Conservation (phyloP, 306 rosid species). For the Casuarina glauca region DNA sequence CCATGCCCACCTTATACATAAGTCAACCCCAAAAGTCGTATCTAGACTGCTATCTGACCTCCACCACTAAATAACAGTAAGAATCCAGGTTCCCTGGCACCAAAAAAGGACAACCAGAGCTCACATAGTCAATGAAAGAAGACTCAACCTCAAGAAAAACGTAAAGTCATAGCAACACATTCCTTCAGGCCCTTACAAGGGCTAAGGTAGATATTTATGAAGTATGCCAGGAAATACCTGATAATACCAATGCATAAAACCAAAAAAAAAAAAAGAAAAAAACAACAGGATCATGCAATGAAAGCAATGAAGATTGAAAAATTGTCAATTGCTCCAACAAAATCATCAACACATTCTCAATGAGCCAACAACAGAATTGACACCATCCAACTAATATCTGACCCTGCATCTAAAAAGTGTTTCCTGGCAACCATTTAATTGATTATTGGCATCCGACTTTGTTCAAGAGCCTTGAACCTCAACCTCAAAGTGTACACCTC, state of each 20-base stretch:
- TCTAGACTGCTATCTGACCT: background rate
- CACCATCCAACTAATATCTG: background rate
- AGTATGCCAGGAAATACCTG: background rate
- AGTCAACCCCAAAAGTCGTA: background rate
- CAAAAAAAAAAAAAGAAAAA: background rate
- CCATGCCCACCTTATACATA: background rate
- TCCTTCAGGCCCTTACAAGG: background rate
- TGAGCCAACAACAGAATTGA: background rate
- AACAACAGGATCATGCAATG: background rate
- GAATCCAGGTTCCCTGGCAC: background rate
- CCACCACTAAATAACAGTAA: conserved; percentile 1
- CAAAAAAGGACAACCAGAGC: conserved; percentile 2
- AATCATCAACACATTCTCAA: background rate
- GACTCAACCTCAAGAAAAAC: background rate
- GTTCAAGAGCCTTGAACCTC: too few relatives aligned
- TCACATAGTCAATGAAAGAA: background rate
- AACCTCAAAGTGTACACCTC: background rate
- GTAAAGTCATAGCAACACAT: background rate
- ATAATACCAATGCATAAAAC: background rate
- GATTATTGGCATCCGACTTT: background rate
- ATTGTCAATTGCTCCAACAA: background rate
- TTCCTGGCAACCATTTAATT: background rate
- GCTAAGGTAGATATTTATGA: background rate
- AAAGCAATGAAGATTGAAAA: background rate
- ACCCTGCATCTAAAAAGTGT: background rate